Evolutionary conservation across 345 rosid species (phyloP), one percentile per base, ranked within the genome.

Genomic region (Fremontodendron californicum): DNA sequence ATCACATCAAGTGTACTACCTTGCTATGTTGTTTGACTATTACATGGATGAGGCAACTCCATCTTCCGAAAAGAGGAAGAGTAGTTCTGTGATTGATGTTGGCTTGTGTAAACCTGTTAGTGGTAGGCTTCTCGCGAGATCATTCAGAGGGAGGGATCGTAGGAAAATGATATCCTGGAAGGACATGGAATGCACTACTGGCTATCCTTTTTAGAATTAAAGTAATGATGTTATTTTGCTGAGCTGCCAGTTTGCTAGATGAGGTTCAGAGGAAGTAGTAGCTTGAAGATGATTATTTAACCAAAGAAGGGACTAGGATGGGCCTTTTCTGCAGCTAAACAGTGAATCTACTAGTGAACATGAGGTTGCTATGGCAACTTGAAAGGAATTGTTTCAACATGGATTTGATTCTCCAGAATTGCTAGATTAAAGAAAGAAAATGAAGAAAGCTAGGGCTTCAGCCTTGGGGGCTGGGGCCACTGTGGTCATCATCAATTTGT

Each of bases 131-230:
- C 86, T 96, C n/a, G 85, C 88, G 48, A 89, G 99, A 86, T 87
- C 96, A 73, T 89, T 85, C 45, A 86, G 99, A 79, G 98, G 98
- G 60, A 89, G 97, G 84, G 98, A 96, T 83, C 88, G 88, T 10
- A 87, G 97, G 81, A 96, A 87, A 86, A 94, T 96, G 88, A 91
- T 93, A 66, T 91, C 96, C 45, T 92, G 97, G 98, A 93, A 92
- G 83, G 94, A 85, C 78, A 80, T 78, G 83, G 92, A 85, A 58
- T 90, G 89, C 77, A 81, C 87, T 16, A 76, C 84, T 29, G 89
- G 78, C 71, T 62, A 75, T 31, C 70, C 76, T 9, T 63, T 49
- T 63, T 76, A 75, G 71, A 49, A 71, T 29, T 31, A 10, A 71
- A 8, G 9, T 70, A 35, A 8, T 64, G 2, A 64, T 35, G 45